A percentile compares a stretch with the other conserved stretches of the same genome.
Evolutionary conservation across 1,139 yeast species (phyloP).

Genomic region (Diutina sp.): DNA sequence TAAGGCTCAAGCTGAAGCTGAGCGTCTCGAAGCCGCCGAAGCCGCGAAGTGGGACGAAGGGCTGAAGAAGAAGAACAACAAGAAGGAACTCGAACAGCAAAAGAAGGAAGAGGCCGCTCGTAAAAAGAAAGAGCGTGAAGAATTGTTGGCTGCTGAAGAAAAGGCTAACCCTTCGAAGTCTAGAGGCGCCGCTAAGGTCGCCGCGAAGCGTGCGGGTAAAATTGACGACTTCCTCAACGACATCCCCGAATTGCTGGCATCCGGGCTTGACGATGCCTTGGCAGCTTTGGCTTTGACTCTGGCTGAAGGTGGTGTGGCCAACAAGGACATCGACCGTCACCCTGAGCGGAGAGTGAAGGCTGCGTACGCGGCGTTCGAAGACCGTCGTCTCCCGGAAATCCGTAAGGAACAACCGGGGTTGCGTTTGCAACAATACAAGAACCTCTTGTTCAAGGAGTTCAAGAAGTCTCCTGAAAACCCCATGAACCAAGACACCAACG

Average conservation of each 20-base stretch:
- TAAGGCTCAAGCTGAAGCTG: slow-evolving; percentile 42
- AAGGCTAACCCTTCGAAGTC: slow-evolving; percentile 50
- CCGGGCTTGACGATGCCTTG: slow-evolving; percentile 67
- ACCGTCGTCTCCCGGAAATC: slow-evolving; percentile 56
- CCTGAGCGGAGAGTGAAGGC: slow-evolving; percentile 87
- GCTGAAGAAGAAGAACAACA: slow-evolving; percentile 54
- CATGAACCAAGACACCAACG: slow-evolving; percentile 63
- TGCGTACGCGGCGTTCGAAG: slow-evolving; percentile 63
- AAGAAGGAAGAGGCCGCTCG: slow-evolving; percentile 53
- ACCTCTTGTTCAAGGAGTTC: slow-evolving; percentile 66
- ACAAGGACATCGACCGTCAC: slow-evolving; percentile 68
- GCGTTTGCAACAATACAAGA: slow-evolving; percentile 67
- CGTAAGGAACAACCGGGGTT: slow-evolving; percentile 73
- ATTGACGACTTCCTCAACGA: slow-evolving; percentile 41
- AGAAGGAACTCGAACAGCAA: slow-evolving; percentile 51
- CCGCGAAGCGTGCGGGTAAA: slow-evolving; percentile 50
- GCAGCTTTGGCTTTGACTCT: slow-evolving; percentile 61
- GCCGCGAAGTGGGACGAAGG: slow-evolving; percentile 64
- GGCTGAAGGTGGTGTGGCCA: slow-evolving; percentile 39
- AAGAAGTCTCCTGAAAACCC: slow-evolving; percentile 75
- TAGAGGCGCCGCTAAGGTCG: slow-evolving; percentile 63
- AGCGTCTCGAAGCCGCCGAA: slow-evolving; percentile 39
- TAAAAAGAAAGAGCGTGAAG: slow-evolving; percentile 54
- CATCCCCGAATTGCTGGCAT: slow-evolving; percentile 49
- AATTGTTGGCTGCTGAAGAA: slow-evolving; percentile 51